Conservation (phyloP, 2,329 filamentous ascomycete species). For the Huntiella savannae region DNA sequence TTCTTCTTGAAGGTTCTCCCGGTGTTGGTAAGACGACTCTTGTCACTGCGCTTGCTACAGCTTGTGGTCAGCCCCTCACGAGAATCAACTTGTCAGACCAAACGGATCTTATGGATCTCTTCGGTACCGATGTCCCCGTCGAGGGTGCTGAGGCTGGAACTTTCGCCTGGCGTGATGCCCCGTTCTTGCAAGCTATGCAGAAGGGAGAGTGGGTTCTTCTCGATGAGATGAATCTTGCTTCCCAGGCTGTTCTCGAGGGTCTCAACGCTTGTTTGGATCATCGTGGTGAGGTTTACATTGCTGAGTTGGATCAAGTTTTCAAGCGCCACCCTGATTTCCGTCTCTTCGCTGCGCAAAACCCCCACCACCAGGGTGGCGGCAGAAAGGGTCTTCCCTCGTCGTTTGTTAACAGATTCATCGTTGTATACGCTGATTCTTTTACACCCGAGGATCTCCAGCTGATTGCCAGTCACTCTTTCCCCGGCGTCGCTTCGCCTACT, state of each 20-base stretch:
- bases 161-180: constrained; percentile 89
- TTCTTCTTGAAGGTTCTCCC: constrained; percentile 89
- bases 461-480: constrained; percentile 66
- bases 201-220: constrained; percentile 89
- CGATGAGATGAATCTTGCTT: constrained; percentile 97
- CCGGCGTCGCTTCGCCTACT: constrained; percentile 36
- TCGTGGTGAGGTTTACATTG: constrained; percentile 84
- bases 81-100: constrained; percentile 96
- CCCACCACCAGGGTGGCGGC: constrained; percentile 89
- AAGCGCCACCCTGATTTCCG: constrained; percentile 73
- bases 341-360: constrained; percentile 95
- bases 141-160: constrained; percentile 81
- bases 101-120: constrained; percentile 92
- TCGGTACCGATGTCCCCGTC: constrained; percentile 87
- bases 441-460: constrained; percentile 58
- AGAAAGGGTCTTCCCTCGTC: constrained; percentile 86
- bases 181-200: constrained; percentile 93
- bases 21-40: constrained; percentile 95
- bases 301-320: constrained; percentile 88
- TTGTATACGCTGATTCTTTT: constrained; percentile 90
- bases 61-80: constrained; percentile 64
- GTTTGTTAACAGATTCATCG: constrained; percentile 95
- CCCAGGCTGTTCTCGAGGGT: constrained; percentile 88
- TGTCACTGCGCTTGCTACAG: constrained; percentile 63
- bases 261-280: constrained; percentile 94